phyloP scores from a whole-genome alignment of 2,329 filamentous ascomycete species.

The Aspergillus neoniger region DNA sequence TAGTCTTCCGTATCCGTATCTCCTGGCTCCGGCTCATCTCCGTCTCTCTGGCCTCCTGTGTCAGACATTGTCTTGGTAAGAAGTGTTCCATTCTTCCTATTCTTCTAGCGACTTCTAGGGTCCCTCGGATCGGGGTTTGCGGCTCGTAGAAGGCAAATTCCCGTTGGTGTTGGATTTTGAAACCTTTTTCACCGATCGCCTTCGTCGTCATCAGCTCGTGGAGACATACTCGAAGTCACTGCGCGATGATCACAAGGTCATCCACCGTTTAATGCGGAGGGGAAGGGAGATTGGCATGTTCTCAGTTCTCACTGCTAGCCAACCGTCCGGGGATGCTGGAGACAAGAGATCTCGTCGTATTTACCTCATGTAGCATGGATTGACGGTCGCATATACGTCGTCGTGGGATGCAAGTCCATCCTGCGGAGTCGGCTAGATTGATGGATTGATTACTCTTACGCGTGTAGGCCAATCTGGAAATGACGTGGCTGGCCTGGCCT shows the following conservation, averaged over 20 bases:
- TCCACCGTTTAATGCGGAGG: neutral
- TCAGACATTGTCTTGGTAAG: neutral
- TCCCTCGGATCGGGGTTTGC: neutral
- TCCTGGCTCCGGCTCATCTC: constrained; percentile 2
- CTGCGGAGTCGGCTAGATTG: neutral
- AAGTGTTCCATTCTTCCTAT: neutral
- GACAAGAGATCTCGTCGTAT: constrained; percentile 14
- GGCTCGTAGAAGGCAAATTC: neutral
- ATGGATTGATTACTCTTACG: neutral
- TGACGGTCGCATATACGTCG: constrained; percentile 1
- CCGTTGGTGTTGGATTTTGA: neutral
- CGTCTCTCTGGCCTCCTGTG: neutral
- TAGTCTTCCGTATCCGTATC: neutral
- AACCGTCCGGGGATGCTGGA: neutral
- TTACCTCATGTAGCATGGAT: constrained; percentile 21
- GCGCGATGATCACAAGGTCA: neutral
- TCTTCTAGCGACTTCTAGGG: neutral
- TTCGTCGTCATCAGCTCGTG: neutral
- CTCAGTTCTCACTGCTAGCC: neutral
- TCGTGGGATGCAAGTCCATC: neutral
- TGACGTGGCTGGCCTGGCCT: constrained; percentile 6
- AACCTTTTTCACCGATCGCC: neutral
- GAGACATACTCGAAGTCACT: neutral
- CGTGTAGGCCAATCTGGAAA: neutral
- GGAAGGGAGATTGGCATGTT: neutral